Conservation (phyloP, 495 filamentous ascomycete genomes). For the Lasiosphaeria ovina region DNA sequence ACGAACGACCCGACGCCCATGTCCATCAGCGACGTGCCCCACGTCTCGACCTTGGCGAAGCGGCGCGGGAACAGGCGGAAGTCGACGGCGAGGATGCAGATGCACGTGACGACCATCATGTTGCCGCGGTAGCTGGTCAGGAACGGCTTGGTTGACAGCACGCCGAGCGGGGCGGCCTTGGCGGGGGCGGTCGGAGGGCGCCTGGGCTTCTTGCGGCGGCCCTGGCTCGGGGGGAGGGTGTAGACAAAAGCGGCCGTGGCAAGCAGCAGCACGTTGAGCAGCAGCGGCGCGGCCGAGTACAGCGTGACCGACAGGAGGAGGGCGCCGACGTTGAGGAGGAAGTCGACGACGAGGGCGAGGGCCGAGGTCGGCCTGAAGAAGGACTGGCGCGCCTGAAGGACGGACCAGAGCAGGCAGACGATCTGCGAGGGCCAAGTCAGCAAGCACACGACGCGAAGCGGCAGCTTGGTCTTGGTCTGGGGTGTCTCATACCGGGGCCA, state of each 20-base stretch:
- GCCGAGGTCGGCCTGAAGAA: conserved; percentile 77
- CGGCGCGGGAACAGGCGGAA: conserved; percentile 89
- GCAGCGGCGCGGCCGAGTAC: conserved; percentile 71
- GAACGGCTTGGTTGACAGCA: conserved; percentile 81
- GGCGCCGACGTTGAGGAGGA: conserved; percentile 78
- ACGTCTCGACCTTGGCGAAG: conserved; percentile 96
- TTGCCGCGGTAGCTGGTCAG: conserved; percentile 83
- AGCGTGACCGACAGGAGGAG: conserved; percentile 82
- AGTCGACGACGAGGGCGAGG: conserved; percentile 70
- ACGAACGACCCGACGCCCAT: conserved; percentile 97
- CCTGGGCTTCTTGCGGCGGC: conserved; percentile 53
- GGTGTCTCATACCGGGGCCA: conserved; percentile 69
- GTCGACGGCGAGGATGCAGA: conserved; percentile 95
- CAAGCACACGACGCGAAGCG: neutral
- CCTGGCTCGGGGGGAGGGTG: conserved; percentile 43
- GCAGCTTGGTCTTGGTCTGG: neutral
- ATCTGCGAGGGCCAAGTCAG: conserved; percentile 49
- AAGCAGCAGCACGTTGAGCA: conserved; percentile 74
- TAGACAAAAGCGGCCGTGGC: conserved; percentile 65
- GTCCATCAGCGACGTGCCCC: conserved; percentile 98
- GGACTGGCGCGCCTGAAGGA: conserved; percentile 78
- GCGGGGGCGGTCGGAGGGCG: conserved; percentile 48
- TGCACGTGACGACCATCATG: conserved; percentile 91
- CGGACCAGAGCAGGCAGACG: conserved; percentile 82
- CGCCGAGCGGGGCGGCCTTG: conserved; percentile 35